Conservation (phyloP, 2,329 filamentous ascomycete species). For the Sarocladium brachiariae region DNA sequence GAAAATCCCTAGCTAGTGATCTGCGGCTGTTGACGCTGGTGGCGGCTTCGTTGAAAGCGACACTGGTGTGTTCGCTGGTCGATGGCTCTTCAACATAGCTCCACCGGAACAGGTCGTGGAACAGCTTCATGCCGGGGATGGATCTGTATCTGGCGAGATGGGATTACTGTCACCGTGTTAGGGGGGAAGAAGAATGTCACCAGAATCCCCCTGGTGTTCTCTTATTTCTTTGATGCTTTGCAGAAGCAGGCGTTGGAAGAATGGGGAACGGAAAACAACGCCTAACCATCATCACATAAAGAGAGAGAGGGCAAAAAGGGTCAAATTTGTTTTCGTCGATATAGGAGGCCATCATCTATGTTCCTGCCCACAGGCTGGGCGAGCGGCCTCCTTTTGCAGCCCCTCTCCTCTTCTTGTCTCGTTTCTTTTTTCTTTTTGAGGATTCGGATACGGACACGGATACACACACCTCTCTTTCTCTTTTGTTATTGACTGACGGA, state of each 20-base stretch:
- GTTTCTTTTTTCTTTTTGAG: neutral
- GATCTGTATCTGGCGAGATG: neutral
- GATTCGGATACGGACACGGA: too few species aligned
- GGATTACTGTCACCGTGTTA: conserved; percentile 2
- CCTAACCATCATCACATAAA: neutral
- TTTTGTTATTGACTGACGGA: conserved; percentile 9
- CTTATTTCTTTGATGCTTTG: neutral
- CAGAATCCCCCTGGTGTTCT: conserved; percentile 5
- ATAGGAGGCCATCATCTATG: neutral
- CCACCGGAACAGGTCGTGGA: neutral
- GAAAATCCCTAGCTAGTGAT: neutral
- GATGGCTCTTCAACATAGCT: neutral
- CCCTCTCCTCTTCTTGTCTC: conserved; percentile 1
- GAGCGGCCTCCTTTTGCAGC: conserved; percentile 7
- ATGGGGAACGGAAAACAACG: neutral
- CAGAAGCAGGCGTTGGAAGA: neutral
- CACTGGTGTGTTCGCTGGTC: conserved; percentile 8
- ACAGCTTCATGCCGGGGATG: neutral
- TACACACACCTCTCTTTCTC: conserved; percentile 8
- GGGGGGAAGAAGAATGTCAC: conserved; percentile 8
- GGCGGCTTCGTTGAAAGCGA: neutral
- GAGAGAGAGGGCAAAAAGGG: neutral
- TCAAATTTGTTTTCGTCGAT: neutral
- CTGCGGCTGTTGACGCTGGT: conserved; percentile 5
- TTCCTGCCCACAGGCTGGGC: conserved; percentile 3